These are phyloP conservation scores for Isatis tinctoria DNA, from an alignment of 345 rosid genomes.

Conservation along the genomic window DNA sequence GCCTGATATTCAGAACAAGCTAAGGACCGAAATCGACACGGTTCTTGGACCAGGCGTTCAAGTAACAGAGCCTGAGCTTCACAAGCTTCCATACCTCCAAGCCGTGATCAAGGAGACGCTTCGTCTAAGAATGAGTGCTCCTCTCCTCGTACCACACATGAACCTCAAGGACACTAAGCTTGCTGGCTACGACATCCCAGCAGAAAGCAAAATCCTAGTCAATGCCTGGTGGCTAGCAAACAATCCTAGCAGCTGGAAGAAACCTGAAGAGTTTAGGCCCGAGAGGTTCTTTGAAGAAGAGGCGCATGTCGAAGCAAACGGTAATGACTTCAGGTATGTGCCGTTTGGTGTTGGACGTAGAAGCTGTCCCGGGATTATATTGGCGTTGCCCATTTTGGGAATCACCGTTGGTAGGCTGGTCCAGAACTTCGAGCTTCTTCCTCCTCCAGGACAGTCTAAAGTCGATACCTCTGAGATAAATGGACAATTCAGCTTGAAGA, in stretches of 20 bases:
- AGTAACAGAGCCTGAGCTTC: slow-evolving; percentile 80
- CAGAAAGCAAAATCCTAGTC: slow-evolving; percentile 88
- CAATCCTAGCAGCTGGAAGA: slow-evolving; percentile 81
- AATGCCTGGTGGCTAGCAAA: slow-evolving; percentile 99
- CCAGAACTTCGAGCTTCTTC: slow-evolving; percentile 93
- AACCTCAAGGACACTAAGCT: slow-evolving; percentile 93
- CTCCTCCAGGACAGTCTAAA: slow-evolving; percentile 87
- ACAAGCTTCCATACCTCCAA: slow-evolving; percentile 82
- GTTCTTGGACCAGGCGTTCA: slow-evolving; percentile 68
- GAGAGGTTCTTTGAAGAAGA: slow-evolving; percentile 98
- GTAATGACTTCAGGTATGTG: slow-evolving; percentile 87
- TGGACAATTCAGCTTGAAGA: slow-evolving; percentile 96
- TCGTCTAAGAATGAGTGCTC: slow-evolving; percentile 85
- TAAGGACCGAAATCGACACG: slow-evolving; percentile 69
- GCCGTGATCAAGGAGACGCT: slow-evolving; percentile 95
- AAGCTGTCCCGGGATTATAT: slow-evolving; percentile 97
- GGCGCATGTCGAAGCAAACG: slow-evolving; percentile 86
- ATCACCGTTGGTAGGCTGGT: slow-evolving; percentile 90
- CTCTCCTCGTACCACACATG: slow-evolving; percentile 98
- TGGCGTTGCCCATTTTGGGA: slow-evolving; percentile 91
- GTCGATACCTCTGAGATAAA: slow-evolving; percentile 79
- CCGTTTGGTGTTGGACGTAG: slow-evolving; percentile 98
- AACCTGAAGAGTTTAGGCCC: slow-evolving; percentile 88
- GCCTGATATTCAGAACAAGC: slow-evolving; percentile 72
- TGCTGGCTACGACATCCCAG: slow-evolving; percentile 75